These are phyloP conservation scores for Diaporthe citrichinensis DNA, from an alignment of 2,329 filamentous ascomycete species.

Conservation along the genomic window DNA sequence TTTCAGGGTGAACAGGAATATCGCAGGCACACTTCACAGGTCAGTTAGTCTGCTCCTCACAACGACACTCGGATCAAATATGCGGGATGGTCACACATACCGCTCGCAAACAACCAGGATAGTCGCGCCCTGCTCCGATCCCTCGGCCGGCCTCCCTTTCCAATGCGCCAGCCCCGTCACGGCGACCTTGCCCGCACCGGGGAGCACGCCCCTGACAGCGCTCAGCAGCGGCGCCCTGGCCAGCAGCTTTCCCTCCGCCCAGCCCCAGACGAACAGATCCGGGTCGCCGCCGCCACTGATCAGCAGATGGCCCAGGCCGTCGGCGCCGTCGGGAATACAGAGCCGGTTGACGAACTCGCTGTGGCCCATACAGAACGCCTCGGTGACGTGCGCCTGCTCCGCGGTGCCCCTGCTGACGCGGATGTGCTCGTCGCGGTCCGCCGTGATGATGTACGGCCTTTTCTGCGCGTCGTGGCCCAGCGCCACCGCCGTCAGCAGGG, in stretches of 20 bases:
- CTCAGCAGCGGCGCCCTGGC: conserved; percentile 67
- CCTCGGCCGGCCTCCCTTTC: conserved; percentile 37
- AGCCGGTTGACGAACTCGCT: conserved; percentile 86
- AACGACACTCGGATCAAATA: conserved; percentile 22
- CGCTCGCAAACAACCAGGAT: conserved; percentile 59
- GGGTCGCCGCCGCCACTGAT: conserved; percentile 91
- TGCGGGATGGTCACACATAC: conserved; percentile 53
- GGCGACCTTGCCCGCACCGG: conserved; percentile 59
- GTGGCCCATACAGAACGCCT: conserved; percentile 91
- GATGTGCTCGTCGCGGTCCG: conserved; percentile 80
- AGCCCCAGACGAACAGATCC: conserved; percentile 86
- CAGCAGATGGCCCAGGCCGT: conserved; percentile 69
- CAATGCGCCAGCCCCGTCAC: conserved; percentile 60
- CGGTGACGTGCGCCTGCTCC: conserved; percentile 89
- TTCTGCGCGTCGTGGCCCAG: conserved; percentile 62
- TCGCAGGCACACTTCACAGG: conserved; percentile 64
- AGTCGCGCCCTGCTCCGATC: conserved; percentile 39
- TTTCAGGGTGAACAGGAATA: conserved; percentile 75
- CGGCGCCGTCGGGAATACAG: conserved; percentile 67
- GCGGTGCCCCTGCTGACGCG: conserved; percentile 81
- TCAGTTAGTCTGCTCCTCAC: conserved; percentile 42
- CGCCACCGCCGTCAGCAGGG: conserved; percentile 86
- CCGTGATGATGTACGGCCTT: conserved; percentile 67
- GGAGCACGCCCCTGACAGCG: conserved; percentile 55
- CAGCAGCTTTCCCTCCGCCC: conserved; percentile 71